Base-by-base conservation (phyloP, 805 yeast species). In the Starmerella bombi region DNA sequence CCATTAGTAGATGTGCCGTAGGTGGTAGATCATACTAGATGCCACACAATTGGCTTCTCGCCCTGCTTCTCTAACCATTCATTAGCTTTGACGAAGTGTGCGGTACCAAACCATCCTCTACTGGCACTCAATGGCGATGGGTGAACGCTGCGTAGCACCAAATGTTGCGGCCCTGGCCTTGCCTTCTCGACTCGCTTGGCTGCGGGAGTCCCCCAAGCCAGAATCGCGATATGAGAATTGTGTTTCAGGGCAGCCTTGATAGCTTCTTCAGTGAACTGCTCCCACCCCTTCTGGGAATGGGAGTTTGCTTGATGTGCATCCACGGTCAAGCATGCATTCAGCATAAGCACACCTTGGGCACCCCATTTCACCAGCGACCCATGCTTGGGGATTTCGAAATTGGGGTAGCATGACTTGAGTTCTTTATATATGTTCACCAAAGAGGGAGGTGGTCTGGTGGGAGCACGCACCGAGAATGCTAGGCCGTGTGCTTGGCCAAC, bases 91-190 rank as follows among this genome's bases (percentile, higher is more conserved):
- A 58, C 66, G 59, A 85, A 88, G 53, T 84, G 95, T 18, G 65
- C 62, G 50, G 80, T 75, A 2, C 76, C 76, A 51, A 88, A 86
- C 59, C 80, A 91, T 2, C 91, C 94, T 32, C 93, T 64, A 16
- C 79, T 69, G 0, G 98, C 98, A 46, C 94, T 80, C 37, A 91
- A 62, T 1, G 99, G 99, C 21, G 93, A 80, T 1, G 99, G 99
- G 60, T 91, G 99, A 0, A 85, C 96, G 0, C 84, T 68, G 46
- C 70, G 71, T 21, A 91, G 60, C 0, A 82, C 72, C 32, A 70
- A 46, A 40, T 65, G 67, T 34, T 49, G 45, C 14, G 39, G 30
- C 1, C 51, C 55, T 1, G 63, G 61, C 5, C 42, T 42, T 30
- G 69, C 54, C 37, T 61, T 62, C 20, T 66, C 68, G 1, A 79